Base-by-base conservation (phyloP, 108 stramenopile genomes). In the Fistulifera solaris region DNA sequence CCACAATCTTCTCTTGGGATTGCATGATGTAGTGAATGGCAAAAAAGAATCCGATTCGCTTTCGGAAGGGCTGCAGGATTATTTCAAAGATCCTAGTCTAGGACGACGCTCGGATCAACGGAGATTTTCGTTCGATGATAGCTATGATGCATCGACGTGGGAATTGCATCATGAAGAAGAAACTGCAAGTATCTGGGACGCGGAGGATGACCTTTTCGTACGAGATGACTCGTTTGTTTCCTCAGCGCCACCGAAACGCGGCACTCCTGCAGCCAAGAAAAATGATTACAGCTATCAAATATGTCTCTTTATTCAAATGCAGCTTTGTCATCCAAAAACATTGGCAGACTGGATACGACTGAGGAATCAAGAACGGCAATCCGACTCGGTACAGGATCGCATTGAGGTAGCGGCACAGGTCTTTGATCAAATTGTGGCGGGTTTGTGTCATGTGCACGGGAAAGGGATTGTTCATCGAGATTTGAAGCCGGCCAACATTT, bases 271-370 rank as follows among this genome's bases (percentile, higher is more conserved):
- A 26, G 35, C 52, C 27, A 54, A 54, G 16, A 42, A 19, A 54
- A 26, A 56, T 17, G 23, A 52, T 7, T 86, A 88, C 64, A 81
- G 72, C 41, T 93, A 95, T 62, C 80, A 79, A 54, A 89, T 88
- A 40, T 83, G 75, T 27, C 67, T 96, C 2, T 96, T 75, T 59
- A 93, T 96, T 40, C 94, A 96, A 67, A 96, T 96, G 94, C 78
- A 89, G 52, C 78, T 94, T 2, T 96, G 94, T 63, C 74, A 77
- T 27, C 70, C 88, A 6, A 65, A 61, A 16, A 93, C 90, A 2
- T 68, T 94, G 27, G 82, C 82, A 42, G 90, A 94, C 57, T 96
- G 86, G 82, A 85, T 94, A 23, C 78, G 72, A 44, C 60, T 80
- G 39, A 75, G 89, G 16, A 93, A 93, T 64, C 35, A 45, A 22